Conservation (phyloP, 257 asterid genomes). For the Fraxinus cuspidata region DNA sequence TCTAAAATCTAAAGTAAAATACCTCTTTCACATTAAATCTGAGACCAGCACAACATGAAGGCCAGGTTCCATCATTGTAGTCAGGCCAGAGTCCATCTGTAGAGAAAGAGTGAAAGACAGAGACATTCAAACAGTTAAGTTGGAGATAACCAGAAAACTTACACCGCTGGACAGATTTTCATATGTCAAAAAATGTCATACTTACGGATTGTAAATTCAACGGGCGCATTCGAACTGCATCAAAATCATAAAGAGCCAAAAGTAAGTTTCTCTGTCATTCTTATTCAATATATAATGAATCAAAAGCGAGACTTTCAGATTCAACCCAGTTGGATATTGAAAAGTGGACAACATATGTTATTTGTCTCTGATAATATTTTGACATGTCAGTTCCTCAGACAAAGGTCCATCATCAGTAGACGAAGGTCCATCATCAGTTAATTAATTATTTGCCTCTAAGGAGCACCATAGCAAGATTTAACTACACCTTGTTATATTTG, state of each 20-base stretch:
- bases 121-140: constrained; percentile 11
- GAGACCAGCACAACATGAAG: constrained; percentile 79
- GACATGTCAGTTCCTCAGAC: background rate
- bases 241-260: constrained; percentile 27
- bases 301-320: background rate
- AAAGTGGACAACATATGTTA: constrained; percentile 1
- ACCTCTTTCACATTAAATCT: constrained; percentile 67
- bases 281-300: too few relatives aligned
- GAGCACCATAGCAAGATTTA: constrained; percentile 10
- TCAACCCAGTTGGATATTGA: background rate
- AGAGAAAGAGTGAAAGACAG: constrained; percentile 23
- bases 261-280: constrained; percentile 30
- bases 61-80: constrained; percentile 94
- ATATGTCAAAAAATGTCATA: constrained; percentile 8
- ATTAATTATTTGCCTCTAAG: too few relatives aligned
- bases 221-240: constrained; percentile 64
- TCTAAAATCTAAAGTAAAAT: constrained; percentile 8
- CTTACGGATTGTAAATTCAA: constrained; percentile 87
- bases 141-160: constrained; percentile 1
- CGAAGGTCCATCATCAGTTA: too few relatives aligned
- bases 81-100: constrained; percentile 96
- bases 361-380: background rate
- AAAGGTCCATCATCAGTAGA: too few relatives aligned
- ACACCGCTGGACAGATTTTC: too few relatives aligned
- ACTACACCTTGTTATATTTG: background rate